Evolutionary conservation across 2,329 filamentous ascomycete species (phyloP).

Genomic region (Penicillium occitanis): DNA sequence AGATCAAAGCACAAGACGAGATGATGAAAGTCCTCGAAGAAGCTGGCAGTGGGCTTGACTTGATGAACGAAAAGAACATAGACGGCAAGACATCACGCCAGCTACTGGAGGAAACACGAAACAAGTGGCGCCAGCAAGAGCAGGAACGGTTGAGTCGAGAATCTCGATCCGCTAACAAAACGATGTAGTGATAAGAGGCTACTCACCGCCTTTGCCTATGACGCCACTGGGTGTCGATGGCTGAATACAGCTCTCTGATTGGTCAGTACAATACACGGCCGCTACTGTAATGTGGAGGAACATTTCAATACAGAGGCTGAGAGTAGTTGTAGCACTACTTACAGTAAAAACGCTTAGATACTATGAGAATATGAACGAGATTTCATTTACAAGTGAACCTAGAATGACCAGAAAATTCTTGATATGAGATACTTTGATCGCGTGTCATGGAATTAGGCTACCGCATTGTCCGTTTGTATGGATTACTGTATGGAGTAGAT

Average conservation of each 20-base stretch:
- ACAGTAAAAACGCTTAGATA: background rate
- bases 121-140: slow-evolving; percentile 9
- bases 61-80: slow-evolving; percentile 11
- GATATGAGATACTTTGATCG: background rate
- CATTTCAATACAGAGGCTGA: slow-evolving; percentile 16
- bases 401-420: background rate
- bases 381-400: background rate
- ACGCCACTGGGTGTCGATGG: slow-evolving; percentile 31
- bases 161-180: no score
- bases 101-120: slow-evolving; percentile 15
- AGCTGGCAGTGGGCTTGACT: slow-evolving; percentile 9
- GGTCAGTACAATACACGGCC: slow-evolving; percentile 68
- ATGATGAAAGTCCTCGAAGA: slow-evolving; percentile 20
- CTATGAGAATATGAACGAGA: background rate
- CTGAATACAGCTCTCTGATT: slow-evolving; percentile 29
- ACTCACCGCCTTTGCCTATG: slow-evolving; percentile 26
- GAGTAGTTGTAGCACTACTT: background rate
- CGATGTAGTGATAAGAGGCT: background rate
- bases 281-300: slow-evolving; percentile 63
- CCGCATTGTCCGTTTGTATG: background rate
- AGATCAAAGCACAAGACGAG: slow-evolving; percentile 18
- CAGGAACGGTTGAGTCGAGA: background rate
- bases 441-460: background rate
- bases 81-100: slow-evolving; percentile 18
- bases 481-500: background rate